Base-by-base conservation (phyloP, 495 filamentous ascomycete genomes). In the Hypoxylon intermedium region DNA sequence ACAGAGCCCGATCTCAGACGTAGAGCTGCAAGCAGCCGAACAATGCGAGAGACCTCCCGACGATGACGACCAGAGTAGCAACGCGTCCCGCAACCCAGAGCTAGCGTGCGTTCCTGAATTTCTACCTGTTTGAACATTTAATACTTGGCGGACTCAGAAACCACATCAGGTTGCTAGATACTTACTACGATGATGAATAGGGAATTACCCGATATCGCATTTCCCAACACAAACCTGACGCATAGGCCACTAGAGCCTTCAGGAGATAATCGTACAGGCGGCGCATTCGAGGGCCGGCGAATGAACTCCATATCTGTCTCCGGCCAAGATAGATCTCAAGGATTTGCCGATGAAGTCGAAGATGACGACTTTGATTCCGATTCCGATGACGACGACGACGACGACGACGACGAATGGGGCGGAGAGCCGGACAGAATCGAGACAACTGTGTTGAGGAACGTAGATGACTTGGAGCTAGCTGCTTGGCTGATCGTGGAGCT, bases 311-410 rank as follows among this genome's bases (percentile, higher is more conserved):
- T 2, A 33, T 11, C 9, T 7, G 9, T 33, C n/a, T 12, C 12
- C 3, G n/a, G 30, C 23, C 6, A 9, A 19, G 30, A 0, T 24
- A 34, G 9, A 48, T 18, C 16, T 41, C 34, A 49, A 19, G 43
- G 48, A 3, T 7, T 18, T n/a, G 37, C 11, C 1, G 50, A 45
- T 3, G 45, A 58, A 15, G 15, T 43, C 16, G 53, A 47, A 13
- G 37, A 51, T n/a, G 56, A 53, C 24, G 48, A 60, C 18, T 40
- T 60, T 13, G 56, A 53, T 19, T 47, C 47, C 11, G 56, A 60
- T 6, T n/a, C n/a, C n/a, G 48, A 47, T 7, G 47, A 54, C 15
- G 51, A 45, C 1, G 2, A 45, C 6, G 30, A 58, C 20, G 30
- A 60, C 9, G 5, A 53, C 13, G 30, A 60, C 12, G 5, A 53